These are phyloP conservation scores for Ophiostoma perfectum DNA, from an alignment of 2,329 filamentous ascomycete species.

Conservation along the genomic window DNA sequence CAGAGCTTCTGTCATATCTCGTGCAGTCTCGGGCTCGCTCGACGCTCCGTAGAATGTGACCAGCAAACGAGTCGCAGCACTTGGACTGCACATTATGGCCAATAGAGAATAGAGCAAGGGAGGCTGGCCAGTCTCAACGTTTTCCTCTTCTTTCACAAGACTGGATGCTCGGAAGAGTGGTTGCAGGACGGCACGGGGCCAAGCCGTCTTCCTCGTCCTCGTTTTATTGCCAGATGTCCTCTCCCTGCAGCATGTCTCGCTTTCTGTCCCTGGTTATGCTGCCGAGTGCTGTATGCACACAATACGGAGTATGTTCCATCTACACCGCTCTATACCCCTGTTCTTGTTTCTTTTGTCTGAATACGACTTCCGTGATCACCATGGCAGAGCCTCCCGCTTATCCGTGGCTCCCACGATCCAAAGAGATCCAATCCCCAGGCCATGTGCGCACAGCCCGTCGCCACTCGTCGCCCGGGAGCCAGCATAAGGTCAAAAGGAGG, in stretches of 20 bases:
- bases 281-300: background rate
- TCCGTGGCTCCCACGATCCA: background rate
- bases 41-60: background rate
- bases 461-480: background rate
- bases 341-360: background rate
- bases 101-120: background rate
- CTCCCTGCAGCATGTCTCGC: background rate
- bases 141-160: background rate
- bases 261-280: background rate
- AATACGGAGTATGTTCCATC: conserved; percentile 2
- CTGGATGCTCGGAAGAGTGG: background rate
- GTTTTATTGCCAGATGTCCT: background rate
- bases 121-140: background rate
- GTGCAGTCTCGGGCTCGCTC: background rate
- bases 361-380: background rate
- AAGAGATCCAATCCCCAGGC: background rate
- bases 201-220: too few species aligned
- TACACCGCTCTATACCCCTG: background rate
- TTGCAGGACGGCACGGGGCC: too few species aligned
- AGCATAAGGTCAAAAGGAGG: background rate
- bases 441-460: background rate
- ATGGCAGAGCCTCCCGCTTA: conserved; percentile 1
- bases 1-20: background rate
- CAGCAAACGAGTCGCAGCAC: too few species aligned
- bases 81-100: too few species aligned